phyloP scores from a whole-genome alignment of 1,284 basidiomycete genomes.

The Hymenochaete sp. region DNA sequence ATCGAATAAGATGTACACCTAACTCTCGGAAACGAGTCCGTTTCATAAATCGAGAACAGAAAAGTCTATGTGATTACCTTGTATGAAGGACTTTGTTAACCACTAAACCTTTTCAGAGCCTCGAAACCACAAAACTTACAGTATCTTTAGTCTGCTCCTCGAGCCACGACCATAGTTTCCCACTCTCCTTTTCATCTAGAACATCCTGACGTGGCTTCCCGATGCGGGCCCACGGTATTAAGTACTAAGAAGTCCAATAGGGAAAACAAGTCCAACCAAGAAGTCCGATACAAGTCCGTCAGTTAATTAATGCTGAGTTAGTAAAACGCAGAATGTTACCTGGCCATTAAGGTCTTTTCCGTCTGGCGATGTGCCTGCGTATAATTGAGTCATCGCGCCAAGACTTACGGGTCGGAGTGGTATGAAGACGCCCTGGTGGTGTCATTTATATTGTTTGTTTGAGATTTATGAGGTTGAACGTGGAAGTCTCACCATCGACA shows the following conservation, averaged over 20 bases:
- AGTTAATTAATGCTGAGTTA: neutral
- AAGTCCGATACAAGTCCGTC: neutral
- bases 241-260: conserved; percentile 18
- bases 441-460: neutral
- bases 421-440: conserved; percentile 12
- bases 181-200: conserved; percentile 15
- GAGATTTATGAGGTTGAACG: neutral
- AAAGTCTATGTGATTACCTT: no score
- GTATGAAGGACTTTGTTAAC: no score
- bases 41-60: no score
- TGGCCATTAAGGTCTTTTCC: conserved; percentile 20
- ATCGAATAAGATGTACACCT: no score
- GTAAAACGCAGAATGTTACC: conserved; percentile 11
- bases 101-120: no score
- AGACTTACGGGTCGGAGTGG: conserved; percentile 10
- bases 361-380: conserved; percentile 21
- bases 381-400: conserved; percentile 22
- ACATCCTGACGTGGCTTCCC: conserved; percentile 17
- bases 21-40: no score
- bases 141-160: conserved; percentile 18
- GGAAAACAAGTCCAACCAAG: neutral
- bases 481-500: conserved; percentile 4
- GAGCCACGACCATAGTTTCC: conserved; percentile 22
- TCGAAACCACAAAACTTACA: neutral
- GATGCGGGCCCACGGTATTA: conserved; percentile 24